Evolutionary conservation across 352 stramenopile genomes (phyloP).

Genomic region (Phytophthora kernoviae): DNA sequence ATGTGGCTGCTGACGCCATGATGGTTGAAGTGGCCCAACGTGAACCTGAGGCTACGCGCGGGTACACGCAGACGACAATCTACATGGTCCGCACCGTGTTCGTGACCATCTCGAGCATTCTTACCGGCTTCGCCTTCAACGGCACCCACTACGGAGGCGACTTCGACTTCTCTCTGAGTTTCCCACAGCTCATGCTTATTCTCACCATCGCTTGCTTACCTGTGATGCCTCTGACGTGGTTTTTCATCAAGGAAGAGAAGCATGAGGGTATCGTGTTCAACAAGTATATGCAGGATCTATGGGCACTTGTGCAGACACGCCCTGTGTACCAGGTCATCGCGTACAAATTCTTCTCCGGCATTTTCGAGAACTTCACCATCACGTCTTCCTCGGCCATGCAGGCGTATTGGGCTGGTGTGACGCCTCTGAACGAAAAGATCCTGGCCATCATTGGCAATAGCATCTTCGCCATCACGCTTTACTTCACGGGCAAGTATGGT

Average conservation of each 20-base stretch:
- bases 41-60: conserved; percentile 46
- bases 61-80: conserved; percentile 52
- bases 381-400: conserved; percentile 37
- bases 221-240: conserved; percentile 51
- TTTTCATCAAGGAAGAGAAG: conserved; percentile 54
- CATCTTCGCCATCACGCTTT: conserved; percentile 37
- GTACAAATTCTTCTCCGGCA: conserved; percentile 49
- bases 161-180: conserved; percentile 49
- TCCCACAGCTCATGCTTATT: conserved; percentile 43
- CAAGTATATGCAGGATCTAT: conserved; percentile 45
- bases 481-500: conserved; percentile 38
- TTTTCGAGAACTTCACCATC: conserved; percentile 45
- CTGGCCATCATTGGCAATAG: conserved; percentile 30
- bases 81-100: conserved; percentile 49
- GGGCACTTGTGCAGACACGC: conserved; percentile 38
- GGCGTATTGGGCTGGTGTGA: conserved; percentile 41
- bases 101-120: conserved; percentile 40
- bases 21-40: conserved; percentile 61
- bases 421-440: conserved; percentile 36
- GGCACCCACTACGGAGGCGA: conserved; percentile 45
- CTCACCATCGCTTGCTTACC: conserved; percentile 33
- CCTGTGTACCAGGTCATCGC: conserved; percentile 57
- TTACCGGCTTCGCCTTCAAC: conserved; percentile 52
- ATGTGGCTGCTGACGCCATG: conserved; percentile 57
- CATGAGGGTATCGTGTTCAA: conserved; percentile 34